A percentile compares a stretch with the other conserved stretches of the same genome.
phyloP scores from a whole-genome alignment of 2,329 filamentous ascomycete species.

The Biscogniauxia mediterranea region DNA sequence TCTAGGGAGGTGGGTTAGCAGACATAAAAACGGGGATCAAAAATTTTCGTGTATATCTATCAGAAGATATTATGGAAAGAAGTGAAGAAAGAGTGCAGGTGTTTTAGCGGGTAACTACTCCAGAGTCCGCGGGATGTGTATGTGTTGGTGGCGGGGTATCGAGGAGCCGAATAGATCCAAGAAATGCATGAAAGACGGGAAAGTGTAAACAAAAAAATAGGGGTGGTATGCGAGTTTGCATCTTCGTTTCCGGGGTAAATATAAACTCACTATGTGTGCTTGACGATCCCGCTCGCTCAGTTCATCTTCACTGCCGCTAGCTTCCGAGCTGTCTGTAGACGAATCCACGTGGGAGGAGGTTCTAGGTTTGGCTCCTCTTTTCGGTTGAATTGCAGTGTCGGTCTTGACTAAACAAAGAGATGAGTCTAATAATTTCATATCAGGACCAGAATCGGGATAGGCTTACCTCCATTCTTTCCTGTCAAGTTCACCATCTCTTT shows the following conservation, averaged over 20 bases:
- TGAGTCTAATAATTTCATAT: constrained; percentile 5
- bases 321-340: constrained; percentile 1
- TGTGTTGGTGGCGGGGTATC: too few species aligned
- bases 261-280: constrained; percentile 13
- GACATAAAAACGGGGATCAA: too few species aligned
- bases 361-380: constrained; percentile 6
- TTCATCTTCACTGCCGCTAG: constrained; percentile 3
- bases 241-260: background rate
- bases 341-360: constrained; percentile 3
- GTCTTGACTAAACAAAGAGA: background rate
- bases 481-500: constrained; percentile 12
- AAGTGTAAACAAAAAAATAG: background rate
- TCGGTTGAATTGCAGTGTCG: constrained; percentile 2
- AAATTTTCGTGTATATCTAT: too few species aligned
- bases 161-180: too few species aligned
- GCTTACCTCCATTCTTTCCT: constrained; percentile 9
- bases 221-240: background rate
- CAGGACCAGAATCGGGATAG: background rate
- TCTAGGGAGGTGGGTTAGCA: constrained; percentile 11
- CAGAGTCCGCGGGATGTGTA: too few species aligned
- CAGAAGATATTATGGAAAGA: too few species aligned
- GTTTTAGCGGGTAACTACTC: too few species aligned
- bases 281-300: constrained; percentile 2
- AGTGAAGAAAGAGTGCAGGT: too few species aligned
- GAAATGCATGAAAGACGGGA: background rate